Conservation (phyloP, 768 basidiomycete species). For the Coprinopsis marcescibilis region DNA sequence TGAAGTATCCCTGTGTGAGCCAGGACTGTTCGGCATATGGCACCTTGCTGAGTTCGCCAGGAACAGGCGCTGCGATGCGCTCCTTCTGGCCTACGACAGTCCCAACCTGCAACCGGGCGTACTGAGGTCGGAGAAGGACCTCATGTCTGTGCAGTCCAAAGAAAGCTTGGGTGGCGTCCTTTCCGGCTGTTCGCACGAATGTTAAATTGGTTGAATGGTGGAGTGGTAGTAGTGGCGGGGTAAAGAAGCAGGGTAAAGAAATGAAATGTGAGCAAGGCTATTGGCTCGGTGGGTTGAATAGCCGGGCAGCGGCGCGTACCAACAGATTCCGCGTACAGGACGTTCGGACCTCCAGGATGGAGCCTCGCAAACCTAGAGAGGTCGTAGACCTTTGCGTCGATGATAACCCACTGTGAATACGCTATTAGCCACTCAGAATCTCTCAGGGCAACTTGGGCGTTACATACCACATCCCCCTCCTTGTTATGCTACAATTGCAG, state of each 20-base stretch:
- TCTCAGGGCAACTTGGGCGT: not conserved
- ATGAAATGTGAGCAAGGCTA: not conserved
- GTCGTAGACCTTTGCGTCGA: slow-evolving; percentile 80
- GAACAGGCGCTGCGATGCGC: slow-evolving; percentile 21
- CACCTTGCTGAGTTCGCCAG: slow-evolving; percentile 27
- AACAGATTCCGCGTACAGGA: slow-evolving; percentile 59
- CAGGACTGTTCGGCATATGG: slow-evolving; percentile 31
- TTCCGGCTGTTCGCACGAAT: slow-evolving; percentile 43
- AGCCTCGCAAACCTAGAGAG: slow-evolving; percentile 74
- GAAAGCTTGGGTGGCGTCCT: slow-evolving; percentile 43
- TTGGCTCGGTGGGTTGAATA: not conserved
- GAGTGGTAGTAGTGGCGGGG: no score
- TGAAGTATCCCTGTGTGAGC: slow-evolving; percentile 26
- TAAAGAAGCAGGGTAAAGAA: not conserved
- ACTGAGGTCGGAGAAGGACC: slow-evolving; percentile 26
- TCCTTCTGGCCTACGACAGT: slow-evolving; percentile 24
- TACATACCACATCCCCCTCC: slow-evolving; percentile 69
- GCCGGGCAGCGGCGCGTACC: slow-evolving; percentile 38
- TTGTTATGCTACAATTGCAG: slow-evolving; percentile 66
- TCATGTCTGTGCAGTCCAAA: slow-evolving; percentile 29
- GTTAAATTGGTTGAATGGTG: not conserved
- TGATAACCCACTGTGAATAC: slow-evolving; percentile 61
- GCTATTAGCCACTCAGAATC: not conserved
- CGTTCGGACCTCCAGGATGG: slow-evolving; percentile 80
- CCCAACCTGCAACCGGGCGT: slow-evolving; percentile 27